Evolutionary conservation across 768 basidiomycete genomes (phyloP), one percentile per base, ranked within the genome.

Genomic region (Suillus tomentosus): DNA sequence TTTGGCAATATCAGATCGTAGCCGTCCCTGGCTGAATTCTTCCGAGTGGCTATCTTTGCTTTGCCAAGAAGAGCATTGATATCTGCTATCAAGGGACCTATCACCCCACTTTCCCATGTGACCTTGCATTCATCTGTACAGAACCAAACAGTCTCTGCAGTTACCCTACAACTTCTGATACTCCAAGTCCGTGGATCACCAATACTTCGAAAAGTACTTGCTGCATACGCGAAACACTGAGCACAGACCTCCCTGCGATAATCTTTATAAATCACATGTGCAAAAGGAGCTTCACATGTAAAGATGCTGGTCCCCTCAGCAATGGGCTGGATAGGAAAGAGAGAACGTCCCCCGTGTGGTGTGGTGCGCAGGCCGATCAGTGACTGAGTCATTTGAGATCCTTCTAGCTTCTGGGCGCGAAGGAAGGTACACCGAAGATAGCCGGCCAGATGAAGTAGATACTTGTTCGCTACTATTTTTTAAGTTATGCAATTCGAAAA

Each of bases 221-320:
- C 74, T 31, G 84, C 80, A 69, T 89, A 89, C 45, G 81, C 79
- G 70, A 87, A 89, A 73, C 89, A 90, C 70, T 83, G 77, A 11
- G 81, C 84, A 67, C 88, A 90, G 55, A 88, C 86, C 71, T 89
- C 88, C 71, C 84, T 87, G 47, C 86, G 80, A 67, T 88, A 90
- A 65, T 83, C 82, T 69, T 82, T 85, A 72, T 84, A 84, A 59
- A 90, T 78, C 40, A 87, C 85, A 58, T 79, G 80, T 0, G 83
- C 80, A 69, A 85, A 88, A 1, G 89, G 88, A 6, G 74, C 73
- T 56, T 77, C 64, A 62, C 82, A 81, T 27, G 74, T 73, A 61
- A 83, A 76, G 50, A 88, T 71, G 31, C 77, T 76, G 10, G 81
- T 81, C 60, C 79, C 79, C 47, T 79, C 76, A 4, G 77, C 74